Percentiles rank a stretch among this genome's conserved stretches.
Conservation (phyloP, 352 stramenopile genomes). For the Phytophthora parvispora region DNA sequence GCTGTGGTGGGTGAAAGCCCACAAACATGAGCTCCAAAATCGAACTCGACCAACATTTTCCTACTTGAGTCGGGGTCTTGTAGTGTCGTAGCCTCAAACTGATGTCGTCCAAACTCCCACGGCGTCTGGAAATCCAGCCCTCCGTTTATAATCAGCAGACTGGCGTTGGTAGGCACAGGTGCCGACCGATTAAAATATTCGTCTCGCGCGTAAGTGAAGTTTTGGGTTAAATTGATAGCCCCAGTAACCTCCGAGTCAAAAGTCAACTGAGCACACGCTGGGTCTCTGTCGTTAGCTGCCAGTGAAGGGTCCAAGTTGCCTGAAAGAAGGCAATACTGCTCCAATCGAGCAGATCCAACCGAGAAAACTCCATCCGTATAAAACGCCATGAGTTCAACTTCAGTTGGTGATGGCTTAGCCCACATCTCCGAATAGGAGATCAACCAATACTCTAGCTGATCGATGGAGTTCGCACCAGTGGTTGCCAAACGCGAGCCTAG, state of each 20-base stretch:
- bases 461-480: conserved; percentile 5
- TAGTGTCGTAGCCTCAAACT: conserved; percentile 32
- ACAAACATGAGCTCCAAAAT: conserved; percentile 50
- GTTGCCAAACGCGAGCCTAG: not conserved
- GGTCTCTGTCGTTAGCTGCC: conserved; percentile 10
- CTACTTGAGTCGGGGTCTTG: conserved; percentile 22
- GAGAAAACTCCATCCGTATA: conserved; percentile 37
- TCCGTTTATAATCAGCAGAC: conserved; percentile 55
- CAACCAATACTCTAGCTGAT: conserved; percentile 30
- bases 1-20: conserved; percentile 34
- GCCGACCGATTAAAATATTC: conserved; percentile 47
- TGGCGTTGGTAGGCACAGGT: conserved; percentile 35
- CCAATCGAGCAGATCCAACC: conserved; percentile 5
- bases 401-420: conserved; percentile 30
- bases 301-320: conserved; percentile 22
- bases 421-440: conserved; percentile 41
- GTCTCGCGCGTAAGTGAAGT: conserved; percentile 44
- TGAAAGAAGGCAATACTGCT: conserved; percentile 38
- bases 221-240: conserved; percentile 2
- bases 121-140: conserved; percentile 55
- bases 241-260: not conserved
- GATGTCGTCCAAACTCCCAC: conserved; percentile 43
- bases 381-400: conserved; percentile 18
- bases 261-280: conserved; percentile 17
- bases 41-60: conserved; percentile 58